Percentiles rank a stretch among this genome's conserved stretches.
Evolutionary conservation across 208 protist species (phyloP).

Genomic region (Acanthamoeba healyi): DNA sequence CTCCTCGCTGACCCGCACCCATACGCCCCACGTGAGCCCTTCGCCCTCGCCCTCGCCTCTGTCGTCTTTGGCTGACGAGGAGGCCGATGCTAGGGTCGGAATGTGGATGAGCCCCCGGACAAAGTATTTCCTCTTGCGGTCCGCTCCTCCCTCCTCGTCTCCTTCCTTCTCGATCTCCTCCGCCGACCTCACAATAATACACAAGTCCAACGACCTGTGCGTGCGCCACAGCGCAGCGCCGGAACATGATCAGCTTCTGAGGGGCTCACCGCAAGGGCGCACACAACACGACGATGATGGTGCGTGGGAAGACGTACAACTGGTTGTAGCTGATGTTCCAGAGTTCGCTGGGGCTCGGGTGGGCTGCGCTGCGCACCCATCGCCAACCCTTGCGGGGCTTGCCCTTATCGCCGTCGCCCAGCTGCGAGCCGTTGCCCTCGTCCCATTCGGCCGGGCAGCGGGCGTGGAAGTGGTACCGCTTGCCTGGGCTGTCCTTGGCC

Average conservation of each 20-base stretch:
- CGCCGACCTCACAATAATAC: conserved; percentile 50
- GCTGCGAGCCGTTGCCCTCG: neutral
- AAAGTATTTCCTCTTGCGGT: conserved; percentile 12
- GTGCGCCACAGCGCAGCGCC: neutral
- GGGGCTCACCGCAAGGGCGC: neutral
- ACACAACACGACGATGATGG: neutral
- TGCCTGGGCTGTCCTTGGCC: neutral
- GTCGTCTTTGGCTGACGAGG: conserved; percentile 8
- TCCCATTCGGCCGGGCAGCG: conserved; percentile 38
- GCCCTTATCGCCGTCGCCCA: neutral
- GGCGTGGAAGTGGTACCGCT: conserved; percentile 46
- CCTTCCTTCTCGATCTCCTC: conserved; percentile 6
- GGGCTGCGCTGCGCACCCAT: conserved; percentile 37
- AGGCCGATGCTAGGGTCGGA: conserved; percentile 24
- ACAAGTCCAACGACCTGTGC: conserved; percentile 37
- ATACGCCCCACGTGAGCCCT: conserved; percentile 46
- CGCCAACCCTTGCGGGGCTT: conserved; percentile 37
- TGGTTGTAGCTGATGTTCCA: conserved; percentile 43
- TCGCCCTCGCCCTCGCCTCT: conserved; percentile 8
- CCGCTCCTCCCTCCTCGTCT: neutral
- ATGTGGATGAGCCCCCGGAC: conserved; percentile 54
- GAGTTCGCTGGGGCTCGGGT: conserved; percentile 23
- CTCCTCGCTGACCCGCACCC: conserved; percentile 49
- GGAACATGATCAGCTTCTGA: neutral
- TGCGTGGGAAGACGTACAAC: neutral